Base-by-base conservation (phyloP, 2,329 filamentous ascomycete genomes). In the Xylariaceae sp. region DNA sequence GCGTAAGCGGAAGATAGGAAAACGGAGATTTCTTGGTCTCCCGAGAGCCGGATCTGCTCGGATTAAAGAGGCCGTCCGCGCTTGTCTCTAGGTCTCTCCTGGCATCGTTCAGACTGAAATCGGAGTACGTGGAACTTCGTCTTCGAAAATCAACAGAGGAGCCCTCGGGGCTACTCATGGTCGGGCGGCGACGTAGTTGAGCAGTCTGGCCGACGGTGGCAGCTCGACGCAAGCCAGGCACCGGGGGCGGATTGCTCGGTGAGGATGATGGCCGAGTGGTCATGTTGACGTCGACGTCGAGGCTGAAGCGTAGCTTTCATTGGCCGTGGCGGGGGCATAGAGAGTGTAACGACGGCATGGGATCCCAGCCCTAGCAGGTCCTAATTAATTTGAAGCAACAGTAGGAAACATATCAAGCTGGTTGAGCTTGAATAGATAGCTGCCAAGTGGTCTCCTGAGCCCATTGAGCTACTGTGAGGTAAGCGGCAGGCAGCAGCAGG, bases 1-100 rank as follows among this genome's bases (percentile, higher is more conserved):
- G 89, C 0, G 86, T 88, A 32, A 98, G 77, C 1, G 93, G 92
- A n/a, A 90, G 78, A 1, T 87, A 90, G 59, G 95, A 87, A 84
- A 91, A 91, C 58, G 86, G 80, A 1, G 89, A 89, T 50, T 84
- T 78, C 40, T 88, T 84, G 16, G 77, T 72, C 18, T 75, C 66
- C 21, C 74, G 56, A 23, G 79, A 62, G 40, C 74, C 70, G n/a
- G 72, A 54, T 51, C 48, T 65, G 70, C 65, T 64, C 63, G 85
- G 75, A 74, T 87, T 70, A 78, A 93, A 76, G 21, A 95, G 77
- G 62, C 90, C 86, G 65, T 90, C 87, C 0, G 87, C 89, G 19
- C 89, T 89, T 2, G 83, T 84, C 45, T 82, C 82, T 44, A 88
- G 76, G 2, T 82, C 84, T 57, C 81, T 80, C 62, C 84, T 83